Percentiles rank a stretch among this genome's conserved stretches.
Conservation (phyloP, 139 green algal species). For the Coelastrella sp. region DNA sequence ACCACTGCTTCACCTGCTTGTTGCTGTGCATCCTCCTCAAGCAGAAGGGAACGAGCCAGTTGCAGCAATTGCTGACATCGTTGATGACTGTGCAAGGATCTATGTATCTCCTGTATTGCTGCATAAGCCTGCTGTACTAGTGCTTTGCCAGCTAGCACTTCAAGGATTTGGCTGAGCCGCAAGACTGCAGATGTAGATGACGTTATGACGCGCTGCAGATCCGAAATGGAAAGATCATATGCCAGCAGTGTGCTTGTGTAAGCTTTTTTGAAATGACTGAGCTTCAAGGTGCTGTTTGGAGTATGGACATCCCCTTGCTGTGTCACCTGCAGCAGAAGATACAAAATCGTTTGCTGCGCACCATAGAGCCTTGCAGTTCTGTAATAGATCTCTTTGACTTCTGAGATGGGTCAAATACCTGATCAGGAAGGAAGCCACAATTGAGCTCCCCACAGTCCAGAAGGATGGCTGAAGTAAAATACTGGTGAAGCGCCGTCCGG, state of each 20-base stretch:
- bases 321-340: background rate
- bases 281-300: background rate
- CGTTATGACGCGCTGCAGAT: background rate
- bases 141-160: background rate
- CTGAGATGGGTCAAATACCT: background rate
- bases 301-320: background rate
- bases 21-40: background rate
- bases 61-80: background rate
- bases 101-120: background rate
- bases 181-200: slow-evolving; percentile 2
- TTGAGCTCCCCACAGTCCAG: background rate
- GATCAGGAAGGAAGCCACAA: background rate
- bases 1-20: background rate
- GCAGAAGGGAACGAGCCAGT: background rate
- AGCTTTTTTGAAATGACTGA: no score
- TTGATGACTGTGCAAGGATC: background rate
- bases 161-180: background rate
- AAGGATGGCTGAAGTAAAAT: background rate
- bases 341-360: background rate
- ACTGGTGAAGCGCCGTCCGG: background rate
- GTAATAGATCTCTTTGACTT: background rate
- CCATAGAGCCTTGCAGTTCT: background rate
- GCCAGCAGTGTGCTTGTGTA: background rate
- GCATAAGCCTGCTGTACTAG: background rate
- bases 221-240: background rate